A percentile compares a stretch with the other conserved stretches of the same genome.
phyloP scores from a whole-genome alignment of 2,329 filamentous ascomycete genomes.

The Monilinia laxa region DNA sequence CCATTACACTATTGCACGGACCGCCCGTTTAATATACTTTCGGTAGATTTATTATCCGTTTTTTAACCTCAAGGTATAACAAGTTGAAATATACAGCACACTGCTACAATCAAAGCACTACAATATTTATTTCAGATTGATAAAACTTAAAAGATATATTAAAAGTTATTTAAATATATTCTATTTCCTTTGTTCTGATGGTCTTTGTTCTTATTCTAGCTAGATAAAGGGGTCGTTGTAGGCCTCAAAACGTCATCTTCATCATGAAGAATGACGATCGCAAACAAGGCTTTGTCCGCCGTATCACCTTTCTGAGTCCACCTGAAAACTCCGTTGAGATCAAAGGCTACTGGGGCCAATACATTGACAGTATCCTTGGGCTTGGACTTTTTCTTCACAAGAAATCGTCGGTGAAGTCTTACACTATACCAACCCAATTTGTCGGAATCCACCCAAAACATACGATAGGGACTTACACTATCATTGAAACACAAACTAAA shows the following conservation, averaged over 20 bases:
- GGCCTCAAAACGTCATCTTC: not conserved
- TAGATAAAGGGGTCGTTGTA: no score
- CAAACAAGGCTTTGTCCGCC: not conserved
- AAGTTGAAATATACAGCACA: not conserved
- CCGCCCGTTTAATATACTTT: no score
- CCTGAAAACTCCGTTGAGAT: not conserved
- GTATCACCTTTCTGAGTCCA: not conserved
- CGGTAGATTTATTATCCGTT: no score
- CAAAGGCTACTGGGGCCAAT: not conserved
- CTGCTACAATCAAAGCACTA: not conserved
- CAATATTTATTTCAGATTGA: not conserved
- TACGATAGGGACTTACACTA: not conserved
- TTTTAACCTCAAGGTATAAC: no score
- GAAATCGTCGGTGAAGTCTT: not conserved
- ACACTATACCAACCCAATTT: not conserved
- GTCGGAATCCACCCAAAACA: not conserved
- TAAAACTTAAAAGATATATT: not conserved
- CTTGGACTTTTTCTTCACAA: not conserved
- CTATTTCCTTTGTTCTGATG: not conserved
- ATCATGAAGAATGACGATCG: not conserved
- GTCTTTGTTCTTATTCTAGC: not conserved
- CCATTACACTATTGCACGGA: no score
- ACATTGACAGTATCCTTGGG: not conserved
- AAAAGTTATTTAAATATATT: not conserved
- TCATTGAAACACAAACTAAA: not conserved